phyloP scores from a whole-genome alignment of 1,284 basidiomycete species.

The Microbotryum violaceum region DNA sequence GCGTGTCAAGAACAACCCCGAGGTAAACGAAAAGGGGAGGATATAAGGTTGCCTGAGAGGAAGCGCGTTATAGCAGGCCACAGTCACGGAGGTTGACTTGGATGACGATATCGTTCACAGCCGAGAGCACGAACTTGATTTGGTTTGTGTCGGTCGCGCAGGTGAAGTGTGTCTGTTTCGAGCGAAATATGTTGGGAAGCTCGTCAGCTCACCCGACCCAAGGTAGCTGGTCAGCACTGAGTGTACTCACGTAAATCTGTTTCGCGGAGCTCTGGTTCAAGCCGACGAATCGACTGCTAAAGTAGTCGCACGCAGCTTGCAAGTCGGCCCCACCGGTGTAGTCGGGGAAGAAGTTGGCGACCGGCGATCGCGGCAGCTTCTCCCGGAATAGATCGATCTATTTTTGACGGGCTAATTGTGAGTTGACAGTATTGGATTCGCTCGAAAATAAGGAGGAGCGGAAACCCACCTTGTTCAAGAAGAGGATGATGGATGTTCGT shows the following conservation, averaged over 20 bases:
- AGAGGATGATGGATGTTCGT: slow-evolving; percentile 38
- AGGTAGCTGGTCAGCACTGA: slow-evolving; percentile 12
- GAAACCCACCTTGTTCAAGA: slow-evolving; percentile 39
- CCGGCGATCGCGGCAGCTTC: slow-evolving; percentile 78
- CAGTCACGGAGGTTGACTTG: slow-evolving; percentile 61
- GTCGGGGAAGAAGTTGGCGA: slow-evolving; percentile 78
- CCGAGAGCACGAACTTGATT: slow-evolving; percentile 50
- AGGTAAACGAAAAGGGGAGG: neutral
- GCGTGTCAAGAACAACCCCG: neutral
- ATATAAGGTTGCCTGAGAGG: neutral
- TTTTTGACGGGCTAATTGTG: slow-evolving; percentile 21
- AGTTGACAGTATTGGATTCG: slow-evolving; percentile 43
- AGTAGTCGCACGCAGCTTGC: slow-evolving; percentile 38
- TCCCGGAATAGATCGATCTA: slow-evolving; percentile 89
- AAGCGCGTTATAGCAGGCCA: slow-evolving; percentile 57
- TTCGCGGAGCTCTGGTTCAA: slow-evolving; percentile 47
- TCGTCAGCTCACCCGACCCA: too few relatives aligned
- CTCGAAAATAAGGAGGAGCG: slow-evolving; percentile 39
- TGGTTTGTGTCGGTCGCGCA: slow-evolving; percentile 43
- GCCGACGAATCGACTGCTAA: slow-evolving; percentile 35
- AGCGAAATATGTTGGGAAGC: too few relatives aligned
- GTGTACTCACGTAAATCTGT: slow-evolving; percentile 40
- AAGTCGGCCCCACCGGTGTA: slow-evolving; percentile 38
- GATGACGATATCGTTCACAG: slow-evolving; percentile 49
- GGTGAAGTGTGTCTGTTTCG: slow-evolving; percentile 29